These are phyloP conservation scores for Baorangia bicolor DNA, from an alignment of 768 basidiomycete species.

Conservation along the genomic window DNA sequence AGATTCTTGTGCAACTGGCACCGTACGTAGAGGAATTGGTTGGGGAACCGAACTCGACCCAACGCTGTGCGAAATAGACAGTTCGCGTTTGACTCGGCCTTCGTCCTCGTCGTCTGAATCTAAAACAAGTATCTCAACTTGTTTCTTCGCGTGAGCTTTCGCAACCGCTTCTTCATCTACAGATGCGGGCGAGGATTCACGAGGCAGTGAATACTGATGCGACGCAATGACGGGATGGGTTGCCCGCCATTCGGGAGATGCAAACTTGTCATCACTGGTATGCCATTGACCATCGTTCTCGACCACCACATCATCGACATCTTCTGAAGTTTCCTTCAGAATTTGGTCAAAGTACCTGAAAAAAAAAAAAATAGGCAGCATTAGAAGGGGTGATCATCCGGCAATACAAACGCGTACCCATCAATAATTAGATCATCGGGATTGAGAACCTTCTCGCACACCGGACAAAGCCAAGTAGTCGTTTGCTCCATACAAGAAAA, in stretches of 20 bases:
- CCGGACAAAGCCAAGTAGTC: slow-evolving; percentile 93
- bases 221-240: slow-evolving; percentile 41
- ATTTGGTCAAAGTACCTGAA: slow-evolving; percentile 86
- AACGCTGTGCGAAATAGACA: slow-evolving; percentile 65
- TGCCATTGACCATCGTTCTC: slow-evolving; percentile 98
- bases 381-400: neutral
- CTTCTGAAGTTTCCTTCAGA: slow-evolving; percentile 70
- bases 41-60: slow-evolving; percentile 37
- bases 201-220: slow-evolving; percentile 30
- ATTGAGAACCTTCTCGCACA: slow-evolving; percentile 80
- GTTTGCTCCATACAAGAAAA: slow-evolving; percentile 94
- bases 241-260: slow-evolving; percentile 68
- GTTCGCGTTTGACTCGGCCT: slow-evolving; percentile 69
- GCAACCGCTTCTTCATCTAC: slow-evolving; percentile 30
- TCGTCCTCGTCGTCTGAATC: slow-evolving; percentile 80
- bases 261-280: slow-evolving; percentile 83
- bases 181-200: slow-evolving; percentile 27
- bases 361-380: neutral
- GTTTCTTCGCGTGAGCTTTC: slow-evolving; percentile 46
- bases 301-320: slow-evolving; percentile 88
- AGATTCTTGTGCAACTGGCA: slow-evolving; percentile 27
- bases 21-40: slow-evolving; percentile 18
- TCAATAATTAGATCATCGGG: slow-evolving; percentile 86
- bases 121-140: slow-evolving; percentile 60
- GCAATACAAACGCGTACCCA: slow-evolving; percentile 53